phyloP scores from a whole-genome alignment of 192 early-diverging fungal species.

The Gaertneriomyces semiglobifer region DNA sequence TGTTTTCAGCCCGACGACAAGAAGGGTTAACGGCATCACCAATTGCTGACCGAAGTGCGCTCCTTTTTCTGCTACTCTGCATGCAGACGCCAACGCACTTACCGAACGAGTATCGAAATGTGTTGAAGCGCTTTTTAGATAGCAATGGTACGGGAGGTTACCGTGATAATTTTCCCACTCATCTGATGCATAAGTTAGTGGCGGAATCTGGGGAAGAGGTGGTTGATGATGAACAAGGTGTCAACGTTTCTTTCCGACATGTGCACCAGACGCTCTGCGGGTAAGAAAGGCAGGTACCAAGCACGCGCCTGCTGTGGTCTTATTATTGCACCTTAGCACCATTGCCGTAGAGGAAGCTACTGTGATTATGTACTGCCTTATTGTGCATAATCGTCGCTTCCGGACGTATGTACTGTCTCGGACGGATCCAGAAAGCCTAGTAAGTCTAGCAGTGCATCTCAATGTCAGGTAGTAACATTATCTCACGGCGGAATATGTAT shows the following conservation, averaged over 20 bases:
- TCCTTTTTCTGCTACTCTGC: slow-evolving; percentile 57
- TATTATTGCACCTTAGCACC: slow-evolving; percentile 15
- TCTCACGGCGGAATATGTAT: not conserved
- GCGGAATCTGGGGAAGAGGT: not conserved
- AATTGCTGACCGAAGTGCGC: slow-evolving; percentile 59
- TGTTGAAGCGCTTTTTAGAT: slow-evolving; percentile 42
- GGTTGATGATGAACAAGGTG: slow-evolving; percentile 10
- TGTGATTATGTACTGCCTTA: slow-evolving; percentile 61
- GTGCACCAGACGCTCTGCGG: slow-evolving; percentile 52
- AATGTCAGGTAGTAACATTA: not conserved
- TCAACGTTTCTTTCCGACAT: slow-evolving; percentile 46
- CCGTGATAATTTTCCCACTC: not conserved
- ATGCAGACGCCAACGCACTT: slow-evolving; percentile 32
- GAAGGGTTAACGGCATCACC: slow-evolving; percentile 47
- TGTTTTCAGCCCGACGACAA: slow-evolving; percentile 49
- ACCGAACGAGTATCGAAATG: slow-evolving; percentile 39
- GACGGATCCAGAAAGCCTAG: slow-evolving; percentile 73
- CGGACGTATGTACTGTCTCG: slow-evolving; percentile 68
- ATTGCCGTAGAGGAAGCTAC: slow-evolving; percentile 56
- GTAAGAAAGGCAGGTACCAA: slow-evolving; percentile 21
- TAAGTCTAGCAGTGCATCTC: slow-evolving; percentile 30
- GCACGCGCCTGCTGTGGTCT: not conserved
- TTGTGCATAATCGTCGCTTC: slow-evolving; percentile 67
- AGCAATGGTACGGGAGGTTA: slow-evolving; percentile 36
- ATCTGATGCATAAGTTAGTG: not conserved